phyloP scores from a whole-genome alignment of 495 filamentous ascomycete genomes.

The Penicillium subrubescens region DNA sequence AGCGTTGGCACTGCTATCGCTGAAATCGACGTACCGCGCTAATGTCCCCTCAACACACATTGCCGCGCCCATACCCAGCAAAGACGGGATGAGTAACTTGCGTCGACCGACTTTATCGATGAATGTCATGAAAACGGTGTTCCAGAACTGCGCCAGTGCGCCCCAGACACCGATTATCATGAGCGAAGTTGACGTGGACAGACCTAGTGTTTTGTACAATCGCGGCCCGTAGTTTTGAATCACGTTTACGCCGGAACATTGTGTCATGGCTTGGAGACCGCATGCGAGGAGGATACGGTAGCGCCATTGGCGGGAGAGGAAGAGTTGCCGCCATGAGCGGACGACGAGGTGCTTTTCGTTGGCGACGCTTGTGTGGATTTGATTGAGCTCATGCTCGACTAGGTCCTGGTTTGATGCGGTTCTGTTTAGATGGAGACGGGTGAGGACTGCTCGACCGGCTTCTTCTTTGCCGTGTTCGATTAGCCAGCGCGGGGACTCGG shows the following conservation, averaged over 20 bases:
- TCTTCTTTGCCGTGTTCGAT: slow-evolving; percentile 51
- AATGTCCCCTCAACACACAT: slow-evolving; percentile 53
- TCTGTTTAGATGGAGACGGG: slow-evolving; percentile 40
- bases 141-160: slow-evolving; percentile 50
- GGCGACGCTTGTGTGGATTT: slow-evolving; percentile 48
- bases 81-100: slow-evolving; percentile 54
- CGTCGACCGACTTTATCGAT: slow-evolving; percentile 55
- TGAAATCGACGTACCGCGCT: slow-evolving; percentile 33
- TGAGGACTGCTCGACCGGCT: slow-evolving; percentile 45
- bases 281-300: slow-evolving; percentile 53
- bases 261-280: slow-evolving; percentile 56
- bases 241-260: slow-evolving; percentile 54
- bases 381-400: slow-evolving; percentile 46
- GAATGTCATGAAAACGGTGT: slow-evolving; percentile 52
- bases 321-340: slow-evolving; percentile 46
- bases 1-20: slow-evolving; percentile 27
- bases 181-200: slow-evolving; percentile 47
- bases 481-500: slow-evolving; percentile 60
- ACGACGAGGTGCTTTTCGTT: slow-evolving; percentile 38
- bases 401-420: slow-evolving; percentile 46
- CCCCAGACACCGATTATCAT: slow-evolving; percentile 57
- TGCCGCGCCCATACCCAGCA: slow-evolving; percentile 53
- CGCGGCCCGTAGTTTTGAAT: slow-evolving; percentile 55
- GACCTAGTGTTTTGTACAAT: slow-evolving; percentile 52
- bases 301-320: slow-evolving; percentile 46